phyloP scores from a whole-genome alignment of 2,329 filamentous ascomycete species.

The Plectosphaerella sp. region DNA sequence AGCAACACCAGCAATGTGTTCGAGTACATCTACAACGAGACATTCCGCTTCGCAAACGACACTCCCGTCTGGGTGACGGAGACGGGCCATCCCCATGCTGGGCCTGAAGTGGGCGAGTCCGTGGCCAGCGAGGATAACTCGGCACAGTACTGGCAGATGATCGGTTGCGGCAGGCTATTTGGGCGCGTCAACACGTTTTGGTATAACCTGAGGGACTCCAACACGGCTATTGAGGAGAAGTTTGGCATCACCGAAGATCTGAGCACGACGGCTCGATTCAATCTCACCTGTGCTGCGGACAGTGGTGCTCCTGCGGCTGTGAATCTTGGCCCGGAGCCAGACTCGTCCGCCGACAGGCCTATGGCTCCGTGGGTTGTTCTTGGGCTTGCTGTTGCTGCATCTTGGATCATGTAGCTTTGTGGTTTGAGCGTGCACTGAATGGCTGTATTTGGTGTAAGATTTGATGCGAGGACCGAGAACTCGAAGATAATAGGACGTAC shows the following conservation, averaged over 20 bases:
- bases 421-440: too few relatives aligned
- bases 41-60: conserved; percentile 31
- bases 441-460: too few relatives aligned
- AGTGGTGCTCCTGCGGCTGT: not conserved
- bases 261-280: conserved; percentile 43
- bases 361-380: too few relatives aligned
- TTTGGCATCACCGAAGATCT: conserved; percentile 53
- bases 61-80: conserved; percentile 46
- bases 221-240: conserved; percentile 53
- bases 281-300: conserved; percentile 39
- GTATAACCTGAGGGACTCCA: conserved; percentile 59
- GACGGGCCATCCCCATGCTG: conserved; percentile 52
- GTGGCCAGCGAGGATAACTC: conserved; percentile 53
- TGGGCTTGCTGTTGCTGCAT: too few relatives aligned
- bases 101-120: conserved; percentile 43
- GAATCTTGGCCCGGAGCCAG: not conserved
- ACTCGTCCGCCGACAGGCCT: not conserved
- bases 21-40: conserved; percentile 32
- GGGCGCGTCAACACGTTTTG: conserved; percentile 53
- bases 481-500: too few relatives aligned
- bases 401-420: too few relatives aligned
- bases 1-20: conserved; percentile 36
- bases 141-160: conserved; percentile 57
- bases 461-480: too few relatives aligned
- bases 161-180: conserved; percentile 57